Evolutionary conservation across 2,329 filamentous ascomycete species (phyloP).

Genomic region (Lachnellula hyalina): DNA sequence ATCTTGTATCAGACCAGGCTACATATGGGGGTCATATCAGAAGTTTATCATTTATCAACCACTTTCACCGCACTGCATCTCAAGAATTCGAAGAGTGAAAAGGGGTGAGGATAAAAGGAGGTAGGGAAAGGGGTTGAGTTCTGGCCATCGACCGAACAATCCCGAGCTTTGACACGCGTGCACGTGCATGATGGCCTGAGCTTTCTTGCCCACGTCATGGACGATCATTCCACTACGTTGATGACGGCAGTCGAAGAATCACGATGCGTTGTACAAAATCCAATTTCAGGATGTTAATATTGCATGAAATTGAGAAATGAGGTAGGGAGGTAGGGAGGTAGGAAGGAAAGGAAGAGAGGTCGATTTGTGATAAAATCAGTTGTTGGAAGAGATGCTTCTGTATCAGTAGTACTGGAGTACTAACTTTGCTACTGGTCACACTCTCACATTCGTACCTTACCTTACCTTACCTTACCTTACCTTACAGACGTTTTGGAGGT

Average conservation of each 20-base stretch:
- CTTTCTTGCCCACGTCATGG: neutral
- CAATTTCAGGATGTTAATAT: conserved; percentile 18
- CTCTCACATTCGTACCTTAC: no score
- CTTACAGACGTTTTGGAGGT: no score
- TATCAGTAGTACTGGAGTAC: no score
- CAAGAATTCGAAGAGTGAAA: no score
- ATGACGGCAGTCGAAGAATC: conserved; percentile 8
- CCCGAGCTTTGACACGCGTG: no score
- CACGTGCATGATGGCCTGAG: no score
- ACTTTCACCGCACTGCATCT: neutral
- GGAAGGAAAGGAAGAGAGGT: conserved; percentile 9
- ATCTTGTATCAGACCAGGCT: conserved; percentile 9
- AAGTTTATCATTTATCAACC: neutral
- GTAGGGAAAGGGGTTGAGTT: no score
- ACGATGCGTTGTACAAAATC: conserved; percentile 27
- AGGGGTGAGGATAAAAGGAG: no score
- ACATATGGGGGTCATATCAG: conserved; percentile 3
- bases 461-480: no score
- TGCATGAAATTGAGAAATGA: neutral
- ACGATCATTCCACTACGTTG: neutral
- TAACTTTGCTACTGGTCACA: no score
- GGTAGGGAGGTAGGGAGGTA: neutral
- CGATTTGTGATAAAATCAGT: neutral
- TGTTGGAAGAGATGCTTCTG: no score
- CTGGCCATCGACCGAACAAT: no score